phyloP scores from a whole-genome alignment of 352 stramenopile species.

The Phytopythium chamaehyphon region DNA sequence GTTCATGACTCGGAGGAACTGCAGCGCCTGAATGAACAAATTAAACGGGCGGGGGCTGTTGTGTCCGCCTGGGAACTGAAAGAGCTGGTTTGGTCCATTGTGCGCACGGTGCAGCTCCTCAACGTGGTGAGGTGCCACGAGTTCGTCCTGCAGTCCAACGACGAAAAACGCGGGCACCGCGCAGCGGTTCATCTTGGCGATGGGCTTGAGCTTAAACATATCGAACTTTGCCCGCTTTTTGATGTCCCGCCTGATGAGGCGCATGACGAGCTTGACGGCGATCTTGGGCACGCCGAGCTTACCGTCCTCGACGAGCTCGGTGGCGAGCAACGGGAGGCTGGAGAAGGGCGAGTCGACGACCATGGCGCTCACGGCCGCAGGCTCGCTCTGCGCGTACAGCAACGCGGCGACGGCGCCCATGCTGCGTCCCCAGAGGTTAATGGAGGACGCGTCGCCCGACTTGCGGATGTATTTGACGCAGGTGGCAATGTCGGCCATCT shows the following conservation, averaged over 20 bases:
- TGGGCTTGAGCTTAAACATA: slow-evolving; percentile 86
- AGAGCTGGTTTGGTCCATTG: slow-evolving; percentile 77
- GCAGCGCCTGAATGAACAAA: slow-evolving; percentile 76
- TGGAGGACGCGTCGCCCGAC: slow-evolving; percentile 42
- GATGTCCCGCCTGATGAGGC: slow-evolving; percentile 73
- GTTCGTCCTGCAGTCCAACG: slow-evolving; percentile 68
- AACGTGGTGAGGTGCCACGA: slow-evolving; percentile 74
- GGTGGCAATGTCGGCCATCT: slow-evolving; percentile 67
- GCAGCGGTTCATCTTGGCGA: slow-evolving; percentile 66
- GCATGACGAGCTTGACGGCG: slow-evolving; percentile 78
- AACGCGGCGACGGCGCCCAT: slow-evolving; percentile 78
- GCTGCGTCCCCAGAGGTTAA: slow-evolving; percentile 74
- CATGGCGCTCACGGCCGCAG: slow-evolving; percentile 60
- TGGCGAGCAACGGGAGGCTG: slow-evolving; percentile 61
- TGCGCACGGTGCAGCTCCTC: slow-evolving; percentile 68
- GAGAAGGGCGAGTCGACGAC: slow-evolving; percentile 83
- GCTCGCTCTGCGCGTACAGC: slow-evolving; percentile 55
- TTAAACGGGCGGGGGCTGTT: slow-evolving; percentile 73
- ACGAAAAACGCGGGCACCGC: slow-evolving; percentile 76
- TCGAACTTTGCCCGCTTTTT: slow-evolving; percentile 83
- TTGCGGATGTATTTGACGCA: slow-evolving; percentile 64
- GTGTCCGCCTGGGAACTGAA: slow-evolving; percentile 74
- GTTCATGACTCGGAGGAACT: slow-evolving; percentile 80
- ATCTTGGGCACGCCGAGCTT: slow-evolving; percentile 82
- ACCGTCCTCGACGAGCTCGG: slow-evolving; percentile 76